phyloP scores from a whole-genome alignment of 2,329 filamentous ascomycete genomes.

The Claviceps digitariae region DNA sequence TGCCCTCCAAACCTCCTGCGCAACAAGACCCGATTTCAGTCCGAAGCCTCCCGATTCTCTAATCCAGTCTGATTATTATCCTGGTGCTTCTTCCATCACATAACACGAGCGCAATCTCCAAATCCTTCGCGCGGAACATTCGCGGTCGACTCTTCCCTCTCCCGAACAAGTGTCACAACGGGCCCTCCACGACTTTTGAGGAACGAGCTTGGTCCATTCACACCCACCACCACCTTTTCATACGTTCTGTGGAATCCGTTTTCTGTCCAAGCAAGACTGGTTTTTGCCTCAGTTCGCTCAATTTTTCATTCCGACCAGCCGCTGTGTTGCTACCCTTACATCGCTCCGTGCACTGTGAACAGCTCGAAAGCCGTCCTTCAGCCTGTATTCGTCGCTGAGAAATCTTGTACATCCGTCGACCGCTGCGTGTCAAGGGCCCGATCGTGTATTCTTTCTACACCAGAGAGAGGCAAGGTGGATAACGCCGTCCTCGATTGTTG shows the following conservation, averaged over 20 bases:
- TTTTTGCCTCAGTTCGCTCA: background rate
- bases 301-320: slow-evolving; percentile 4
- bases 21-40: slow-evolving; percentile 5
- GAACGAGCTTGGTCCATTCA: slow-evolving; percentile 14
- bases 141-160: slow-evolving; percentile 9
- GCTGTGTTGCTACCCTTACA: slow-evolving; percentile 2
- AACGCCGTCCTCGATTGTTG: slow-evolving; percentile 3
- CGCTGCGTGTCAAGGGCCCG: background rate
- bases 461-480: background rate
- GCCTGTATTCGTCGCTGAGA: background rate
- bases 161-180: slow-evolving; percentile 11
- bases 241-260: slow-evolving; percentile 9
- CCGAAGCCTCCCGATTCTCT: background rate
- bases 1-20: slow-evolving; percentile 4
- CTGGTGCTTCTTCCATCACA: slow-evolving; percentile 7
- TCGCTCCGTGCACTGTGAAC: background rate
- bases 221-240: slow-evolving; percentile 12
- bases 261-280: slow-evolving; percentile 6
- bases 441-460: background rate
- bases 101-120: slow-evolving; percentile 6
- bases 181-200: slow-evolving; percentile 19
- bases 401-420: background rate
- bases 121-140: slow-evolving; percentile 14
- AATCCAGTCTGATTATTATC: slow-evolving; percentile 4
- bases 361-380: background rate